Base-by-base conservation (phyloP, 768 basidiomycete species). In the Rhizopogon vinicolor region DNA sequence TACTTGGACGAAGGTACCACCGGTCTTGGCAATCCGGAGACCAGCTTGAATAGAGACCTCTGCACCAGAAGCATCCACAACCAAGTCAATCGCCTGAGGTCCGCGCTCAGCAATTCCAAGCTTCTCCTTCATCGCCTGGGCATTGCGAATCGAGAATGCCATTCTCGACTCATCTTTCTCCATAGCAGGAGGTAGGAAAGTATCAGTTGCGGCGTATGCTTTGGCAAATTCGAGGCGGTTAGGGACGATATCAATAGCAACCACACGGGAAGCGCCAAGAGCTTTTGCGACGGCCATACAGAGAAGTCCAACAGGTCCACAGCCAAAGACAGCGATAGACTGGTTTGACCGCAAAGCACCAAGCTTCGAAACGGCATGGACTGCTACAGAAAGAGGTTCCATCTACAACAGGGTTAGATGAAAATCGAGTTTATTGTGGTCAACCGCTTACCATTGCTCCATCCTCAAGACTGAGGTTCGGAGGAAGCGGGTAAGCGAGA, bases 221-320 rank as follows among this genome's bases (percentile, higher is more conserved):
- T 87, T 88, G 16, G 95, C 93, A 65, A 98, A 97, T 49, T 90
- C 81, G 46, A 98, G 84, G 39, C 95, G 86, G 29, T 77, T 70
- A 33, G 82, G 74, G 52, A 85, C 78, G 58, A 92, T 87, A 65
- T 94, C 94, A 58, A 96, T 81, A 3, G 87, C 94, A 57, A 98
- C 81, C 58, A 96, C 79, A 46, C 89, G 85, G 41, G 80, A 78
- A 2, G 93, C 96, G 37, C 93, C 94, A 45, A 96, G 77, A 3
- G 95, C 94, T 68, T 89, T 94, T 7, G 96, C 95, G n/a, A 93
- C 92, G 7, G 92, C 94, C 89, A 95, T 92, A 66, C 89, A 91
- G 19, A 97, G 81, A 29, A 96, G 74, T n/a, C 88, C 87, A 53
- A 89, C 84, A 2, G 94, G 95, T 2, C 94, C 92, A 58, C 86